Conservation (phyloP, 192 early-diverging fungal genomes). For the Phlyctochytrium arcticum region DNA sequence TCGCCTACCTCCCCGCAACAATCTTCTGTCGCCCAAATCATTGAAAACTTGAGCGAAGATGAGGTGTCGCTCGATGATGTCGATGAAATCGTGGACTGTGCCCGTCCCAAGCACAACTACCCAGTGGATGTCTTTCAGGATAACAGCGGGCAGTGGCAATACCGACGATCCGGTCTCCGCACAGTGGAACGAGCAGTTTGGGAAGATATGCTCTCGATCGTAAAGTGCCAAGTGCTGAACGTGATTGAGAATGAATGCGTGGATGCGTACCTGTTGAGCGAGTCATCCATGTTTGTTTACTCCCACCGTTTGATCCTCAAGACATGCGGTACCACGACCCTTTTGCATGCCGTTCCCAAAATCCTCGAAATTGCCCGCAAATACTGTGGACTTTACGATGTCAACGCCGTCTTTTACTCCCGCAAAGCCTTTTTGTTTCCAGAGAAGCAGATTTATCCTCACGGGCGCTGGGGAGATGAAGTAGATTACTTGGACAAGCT, state of each 20-base stretch:
- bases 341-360: slow-evolving; percentile 81
- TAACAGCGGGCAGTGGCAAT: slow-evolving; percentile 34
- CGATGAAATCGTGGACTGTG: slow-evolving; percentile 18
- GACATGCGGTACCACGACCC: slow-evolving; percentile 96
- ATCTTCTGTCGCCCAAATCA: slow-evolving; percentile 1
- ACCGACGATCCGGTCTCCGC: slow-evolving; percentile 60
- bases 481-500: slow-evolving; percentile 60
- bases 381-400: slow-evolving; percentile 56
- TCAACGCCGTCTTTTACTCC: slow-evolving; percentile 89
- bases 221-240: slow-evolving; percentile 89
- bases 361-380: slow-evolving; percentile 78
- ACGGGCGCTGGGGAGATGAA: slow-evolving; percentile 90
- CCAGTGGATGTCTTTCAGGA: slow-evolving; percentile 19
- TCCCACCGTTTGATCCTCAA: slow-evolving; percentile 93
- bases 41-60: slow-evolving; percentile 3
- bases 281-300: slow-evolving; percentile 98
- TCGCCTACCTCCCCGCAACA: too few species aligned
- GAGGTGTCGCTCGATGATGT: slow-evolving; percentile 10
- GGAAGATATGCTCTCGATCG: slow-evolving; percentile 91
- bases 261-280: slow-evolving; percentile 92
- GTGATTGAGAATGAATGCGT: slow-evolving; percentile 75
- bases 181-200: slow-evolving; percentile 71
- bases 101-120: slow-evolving; percentile 33
- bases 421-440: slow-evolving; percentile 97
- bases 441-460: slow-evolving; percentile 79